Evolutionary conservation across 306 rosid genomes (phyloP).

Genomic region (Inga leiocalycina): DNA sequence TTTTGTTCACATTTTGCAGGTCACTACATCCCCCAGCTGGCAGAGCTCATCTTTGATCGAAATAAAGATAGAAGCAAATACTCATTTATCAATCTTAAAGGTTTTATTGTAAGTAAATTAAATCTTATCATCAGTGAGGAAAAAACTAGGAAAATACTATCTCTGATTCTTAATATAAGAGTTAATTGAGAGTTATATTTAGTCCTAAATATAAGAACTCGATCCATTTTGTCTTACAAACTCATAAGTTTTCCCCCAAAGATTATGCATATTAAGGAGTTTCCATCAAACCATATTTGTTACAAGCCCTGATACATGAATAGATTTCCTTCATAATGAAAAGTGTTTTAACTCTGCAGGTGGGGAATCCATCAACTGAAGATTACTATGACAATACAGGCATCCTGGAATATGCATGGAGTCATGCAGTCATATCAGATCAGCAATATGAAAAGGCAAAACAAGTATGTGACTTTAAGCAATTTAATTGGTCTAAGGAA

Average conservation of each 20-base stretch:
- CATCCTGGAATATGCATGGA: conserved; percentile 60
- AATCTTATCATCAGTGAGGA: background rate
- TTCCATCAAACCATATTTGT: no score
- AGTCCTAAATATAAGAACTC: no score
- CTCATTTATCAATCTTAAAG: conserved; percentile 54
- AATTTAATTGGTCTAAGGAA: conserved; percentile 43
- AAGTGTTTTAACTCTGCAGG: conserved; percentile 32
- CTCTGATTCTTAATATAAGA: no score
- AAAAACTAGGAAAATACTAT: background rate
- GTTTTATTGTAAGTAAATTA: conserved; percentile 58
- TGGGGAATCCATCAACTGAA: conserved; percentile 57
- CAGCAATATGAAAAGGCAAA: conserved; percentile 47
- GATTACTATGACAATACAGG: conserved; percentile 49
- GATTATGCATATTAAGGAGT: no score
- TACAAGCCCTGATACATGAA: conserved; percentile 5
- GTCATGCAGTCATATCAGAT: conserved; percentile 63
- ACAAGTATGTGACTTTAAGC: conserved; percentile 56
- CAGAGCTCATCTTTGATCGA: conserved; percentile 56
- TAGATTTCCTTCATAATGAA: background rate
- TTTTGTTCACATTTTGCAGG: conserved; percentile 38
- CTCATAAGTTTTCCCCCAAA: no score
- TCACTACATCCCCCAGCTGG: conserved; percentile 60
- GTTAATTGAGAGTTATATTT: no score
- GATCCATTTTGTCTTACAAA: no score
- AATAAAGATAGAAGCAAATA: conserved; percentile 43